phyloP scores from a whole-genome alignment of 176 grass and related monocot species.

The Otatea glauca region DNA sequence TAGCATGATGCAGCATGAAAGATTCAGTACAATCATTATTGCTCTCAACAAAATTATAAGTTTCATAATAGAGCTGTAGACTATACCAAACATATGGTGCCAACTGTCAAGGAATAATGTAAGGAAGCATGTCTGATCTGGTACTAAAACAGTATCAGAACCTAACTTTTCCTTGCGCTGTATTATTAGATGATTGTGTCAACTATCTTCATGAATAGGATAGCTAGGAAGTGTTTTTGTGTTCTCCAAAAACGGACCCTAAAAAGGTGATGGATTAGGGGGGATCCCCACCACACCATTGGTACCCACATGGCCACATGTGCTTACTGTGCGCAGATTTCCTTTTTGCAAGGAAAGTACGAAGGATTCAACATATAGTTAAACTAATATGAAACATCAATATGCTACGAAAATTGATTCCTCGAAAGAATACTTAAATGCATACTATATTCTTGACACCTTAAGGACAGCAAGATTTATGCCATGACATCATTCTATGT shows the following conservation, averaged over 20 bases:
- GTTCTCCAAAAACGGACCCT: background rate
- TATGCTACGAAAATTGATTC: conserved; percentile 11
- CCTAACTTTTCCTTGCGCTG: conserved; percentile 14
- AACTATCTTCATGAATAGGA: conserved; percentile 27
- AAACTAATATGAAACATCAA: conserved; percentile 27
- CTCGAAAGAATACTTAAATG: conserved; percentile 28
- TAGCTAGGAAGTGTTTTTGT: conserved; percentile 8
- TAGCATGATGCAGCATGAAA: conserved; percentile 25
- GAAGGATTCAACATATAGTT: conserved; percentile 22
- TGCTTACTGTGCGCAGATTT: background rate
- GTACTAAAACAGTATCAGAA: conserved; percentile 26
- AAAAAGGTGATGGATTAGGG: background rate
- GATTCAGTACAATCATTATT: conserved; percentile 28
- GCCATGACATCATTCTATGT: background rate
- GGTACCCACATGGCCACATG: conserved; percentile 23
- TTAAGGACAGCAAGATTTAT: conserved; percentile 15
- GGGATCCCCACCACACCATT: conserved; percentile 16
- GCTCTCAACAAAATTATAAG: conserved; percentile 28
- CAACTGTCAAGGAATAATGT: conserved; percentile 26
- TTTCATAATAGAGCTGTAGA: background rate
- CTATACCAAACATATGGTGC: conserved; percentile 7
- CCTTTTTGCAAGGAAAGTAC: conserved; percentile 35
- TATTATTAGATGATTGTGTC: conserved; percentile 30
- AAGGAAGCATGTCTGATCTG: conserved; percentile 17
- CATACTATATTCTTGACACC: conserved; percentile 8